Percentiles rank a stretch among this genome's conserved stretches.
Conservation (phyloP, 805 yeast species). For the Wickerhamomyces sydowiorum region DNA sequence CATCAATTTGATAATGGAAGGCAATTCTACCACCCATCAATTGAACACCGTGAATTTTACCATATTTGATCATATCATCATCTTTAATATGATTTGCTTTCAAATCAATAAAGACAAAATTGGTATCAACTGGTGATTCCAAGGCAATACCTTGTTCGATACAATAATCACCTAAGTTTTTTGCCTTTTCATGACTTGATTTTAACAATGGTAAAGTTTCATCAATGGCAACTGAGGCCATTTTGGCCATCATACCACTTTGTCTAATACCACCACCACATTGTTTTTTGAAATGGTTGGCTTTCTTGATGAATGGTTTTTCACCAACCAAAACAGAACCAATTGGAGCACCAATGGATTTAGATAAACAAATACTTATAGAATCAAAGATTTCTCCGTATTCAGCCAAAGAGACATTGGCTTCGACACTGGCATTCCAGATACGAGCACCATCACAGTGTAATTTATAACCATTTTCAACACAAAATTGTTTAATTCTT, state of each 20-base stretch:
- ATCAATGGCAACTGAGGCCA: slow-evolving; percentile 74
- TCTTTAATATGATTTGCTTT: slow-evolving; percentile 44
- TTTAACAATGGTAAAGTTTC: slow-evolving; percentile 50
- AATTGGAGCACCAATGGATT: slow-evolving; percentile 89
- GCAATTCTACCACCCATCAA: slow-evolving; percentile 51
- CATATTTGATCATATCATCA: slow-evolving; percentile 44
- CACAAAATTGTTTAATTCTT: slow-evolving; percentile 67
- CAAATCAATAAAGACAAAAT: slow-evolving; percentile 76
- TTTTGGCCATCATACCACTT: slow-evolving; percentile 70
- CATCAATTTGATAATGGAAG: slow-evolving; percentile 33
- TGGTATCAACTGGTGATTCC: slow-evolving; percentile 73
- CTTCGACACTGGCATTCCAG: slow-evolving; percentile 79
- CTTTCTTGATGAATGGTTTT: slow-evolving; percentile 50
- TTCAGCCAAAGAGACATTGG: slow-evolving; percentile 48
- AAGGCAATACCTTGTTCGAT: slow-evolving; percentile 46
- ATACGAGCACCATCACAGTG: slow-evolving; percentile 96
- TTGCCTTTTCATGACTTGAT: slow-evolving; percentile 45
- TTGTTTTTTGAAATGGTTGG: slow-evolving; percentile 86
- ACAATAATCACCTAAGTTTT: slow-evolving; percentile 46
- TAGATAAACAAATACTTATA: slow-evolving; percentile 82
- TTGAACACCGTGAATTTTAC: slow-evolving; percentile 54
- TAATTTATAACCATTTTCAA: slow-evolving; percentile 47
- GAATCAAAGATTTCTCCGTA: slow-evolving; percentile 79
- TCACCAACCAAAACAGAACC: slow-evolving; percentile 84
- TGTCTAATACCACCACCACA: slow-evolving; percentile 94